Conservation (phyloP, 2,329 filamentous ascomycete genomes). For the Alternaria sp. region DNA sequence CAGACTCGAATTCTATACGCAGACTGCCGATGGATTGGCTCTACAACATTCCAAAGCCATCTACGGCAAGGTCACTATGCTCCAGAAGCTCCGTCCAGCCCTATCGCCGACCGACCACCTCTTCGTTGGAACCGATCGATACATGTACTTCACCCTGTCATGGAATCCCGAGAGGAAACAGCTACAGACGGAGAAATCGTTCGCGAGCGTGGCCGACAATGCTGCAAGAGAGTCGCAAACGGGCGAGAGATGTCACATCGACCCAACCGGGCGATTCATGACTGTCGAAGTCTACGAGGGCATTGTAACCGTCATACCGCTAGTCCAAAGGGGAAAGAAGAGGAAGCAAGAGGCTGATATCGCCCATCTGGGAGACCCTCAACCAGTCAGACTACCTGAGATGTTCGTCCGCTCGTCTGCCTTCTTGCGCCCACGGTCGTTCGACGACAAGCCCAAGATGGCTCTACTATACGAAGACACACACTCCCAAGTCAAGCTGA, state of each 20-base stretch:
- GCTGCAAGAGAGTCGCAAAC: conserved; percentile 76
- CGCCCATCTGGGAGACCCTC: conserved; percentile 66
- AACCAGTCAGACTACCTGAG: conserved; percentile 68
- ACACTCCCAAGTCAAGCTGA: conserved; percentile 60
- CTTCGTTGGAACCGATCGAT: conserved; percentile 89
- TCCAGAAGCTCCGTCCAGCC: conserved; percentile 78
- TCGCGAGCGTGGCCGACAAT: conserved; percentile 66
- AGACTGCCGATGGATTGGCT: conserved; percentile 64
- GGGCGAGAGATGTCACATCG: conserved; percentile 81
- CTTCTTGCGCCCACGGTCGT: conserved; percentile 64
- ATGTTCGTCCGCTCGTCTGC: conserved; percentile 70
- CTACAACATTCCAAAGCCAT: conserved; percentile 74
- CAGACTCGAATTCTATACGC: conserved; percentile 81
- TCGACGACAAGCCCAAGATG: conserved; percentile 62
- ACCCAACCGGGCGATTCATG: conserved; percentile 75
- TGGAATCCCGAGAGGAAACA: conserved; percentile 71
- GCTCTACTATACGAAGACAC: conserved; percentile 71
- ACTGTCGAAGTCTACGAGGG: conserved; percentile 73
- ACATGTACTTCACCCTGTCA: conserved; percentile 86
- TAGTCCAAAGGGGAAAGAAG: conserved; percentile 62
- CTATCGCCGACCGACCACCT: conserved; percentile 80
- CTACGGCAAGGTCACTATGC: conserved; percentile 85
- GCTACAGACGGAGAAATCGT: conserved; percentile 63
- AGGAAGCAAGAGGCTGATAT: conserved; percentile 56
- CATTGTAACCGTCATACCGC: conserved; percentile 68